Percentiles rank a stretch among this genome's conserved stretches.
phyloP scores from a whole-genome alignment of 257 asterid genomes.

The Leonotis leonurus region DNA sequence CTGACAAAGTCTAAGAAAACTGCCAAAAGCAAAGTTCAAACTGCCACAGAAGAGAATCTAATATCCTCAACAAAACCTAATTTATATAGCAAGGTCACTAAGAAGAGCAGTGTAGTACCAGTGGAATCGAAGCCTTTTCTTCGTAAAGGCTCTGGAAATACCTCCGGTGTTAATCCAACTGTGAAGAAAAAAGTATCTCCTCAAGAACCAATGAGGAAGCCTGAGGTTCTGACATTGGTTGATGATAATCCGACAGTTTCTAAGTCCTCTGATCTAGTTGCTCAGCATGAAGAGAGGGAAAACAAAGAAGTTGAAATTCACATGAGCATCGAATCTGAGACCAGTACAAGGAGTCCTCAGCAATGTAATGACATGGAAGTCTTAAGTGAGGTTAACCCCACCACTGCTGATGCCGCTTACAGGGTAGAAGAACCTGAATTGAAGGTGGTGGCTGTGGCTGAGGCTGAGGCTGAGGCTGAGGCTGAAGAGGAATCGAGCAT shows the following conservation, averaged over 20 bases:
- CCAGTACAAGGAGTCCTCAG: slow-evolving; percentile 29
- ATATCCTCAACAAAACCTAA: slow-evolving; percentile 53
- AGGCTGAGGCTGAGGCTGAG: slow-evolving; percentile 27
- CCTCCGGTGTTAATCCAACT: slow-evolving; percentile 39
- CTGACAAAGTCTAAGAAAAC: slow-evolving; percentile 41
- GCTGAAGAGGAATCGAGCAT: slow-evolving; percentile 63
- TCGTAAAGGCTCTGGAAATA: slow-evolving; percentile 69
- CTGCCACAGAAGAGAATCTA: slow-evolving; percentile 37
- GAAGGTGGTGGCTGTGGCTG: slow-evolving; percentile 38
- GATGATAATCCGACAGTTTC: slow-evolving; percentile 37
- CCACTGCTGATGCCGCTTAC: slow-evolving; percentile 15
- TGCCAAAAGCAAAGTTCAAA: slow-evolving; percentile 42
- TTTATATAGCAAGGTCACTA: slow-evolving; percentile 62
- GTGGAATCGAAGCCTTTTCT: slow-evolving; percentile 89
- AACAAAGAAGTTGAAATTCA: slow-evolving; percentile 23
- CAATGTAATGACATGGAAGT: slow-evolving; percentile 35
- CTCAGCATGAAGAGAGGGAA: slow-evolving; percentile 41
- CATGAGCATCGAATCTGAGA: slow-evolving; percentile 17
- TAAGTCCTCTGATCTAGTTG: slow-evolving; percentile 32
- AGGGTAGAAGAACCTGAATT: slow-evolving; percentile 29
- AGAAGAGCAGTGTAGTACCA: slow-evolving; percentile 90
- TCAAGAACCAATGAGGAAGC: slow-evolving; percentile 35
- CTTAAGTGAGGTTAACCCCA: slow-evolving; percentile 24
- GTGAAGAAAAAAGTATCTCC: slow-evolving; percentile 39
- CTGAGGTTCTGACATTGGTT: slow-evolving; percentile 23